Base-by-base conservation (phyloP, 176 grass and related monocot genomes). In the Tillandsia fasciculata region DNA sequence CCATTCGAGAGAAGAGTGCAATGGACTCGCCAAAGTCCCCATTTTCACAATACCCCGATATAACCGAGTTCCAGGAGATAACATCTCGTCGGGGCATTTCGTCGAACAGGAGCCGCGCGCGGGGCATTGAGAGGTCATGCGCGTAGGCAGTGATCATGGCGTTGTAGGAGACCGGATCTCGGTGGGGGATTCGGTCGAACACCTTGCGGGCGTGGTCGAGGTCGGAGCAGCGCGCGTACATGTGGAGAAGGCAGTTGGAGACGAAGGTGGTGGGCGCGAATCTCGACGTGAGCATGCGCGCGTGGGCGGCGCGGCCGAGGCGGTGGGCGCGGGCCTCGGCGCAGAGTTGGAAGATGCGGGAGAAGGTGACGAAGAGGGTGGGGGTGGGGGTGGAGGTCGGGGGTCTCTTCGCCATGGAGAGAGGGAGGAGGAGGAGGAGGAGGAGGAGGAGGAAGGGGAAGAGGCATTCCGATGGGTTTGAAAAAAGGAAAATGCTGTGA, bases 101-200 rank as follows among this genome's bases (percentile, higher is more conserved):
- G 0, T 71, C 75, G 9, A 96, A 88, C 64, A 96, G 65, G 0
- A 74, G 53, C 0, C 29, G 14, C 8, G 83, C 78, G 5, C 54
- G 47, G 13, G 51, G 14, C 1, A 88, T 75, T 29, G 78, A 66
- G 0, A 85, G 78, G 0, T 64, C 76, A 42, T 78, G 76, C 1
- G 69, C 64, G 61, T 87, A 79, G 12, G 78, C 77, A 0, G 80
- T 73, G 64, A 96, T 78, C 79, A 96, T 66, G 52, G 85, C 82
- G 78, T 96, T 96, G 88, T 88, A 91, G 20, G 85, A 91, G 64
- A 91, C 72, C 2, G 74, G 77, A 53, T 96, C 85, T 65, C 74
- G 74, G 47, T 70, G 64, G 9, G 75, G 75, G 69, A 96, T 78
- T 28, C 11, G 63, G 75, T 86, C 83, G 72, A 96, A 96, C 76